phyloP scores from a whole-genome alignment of 163 green algal genomes.

The Scenedesmus sp. region DNA sequence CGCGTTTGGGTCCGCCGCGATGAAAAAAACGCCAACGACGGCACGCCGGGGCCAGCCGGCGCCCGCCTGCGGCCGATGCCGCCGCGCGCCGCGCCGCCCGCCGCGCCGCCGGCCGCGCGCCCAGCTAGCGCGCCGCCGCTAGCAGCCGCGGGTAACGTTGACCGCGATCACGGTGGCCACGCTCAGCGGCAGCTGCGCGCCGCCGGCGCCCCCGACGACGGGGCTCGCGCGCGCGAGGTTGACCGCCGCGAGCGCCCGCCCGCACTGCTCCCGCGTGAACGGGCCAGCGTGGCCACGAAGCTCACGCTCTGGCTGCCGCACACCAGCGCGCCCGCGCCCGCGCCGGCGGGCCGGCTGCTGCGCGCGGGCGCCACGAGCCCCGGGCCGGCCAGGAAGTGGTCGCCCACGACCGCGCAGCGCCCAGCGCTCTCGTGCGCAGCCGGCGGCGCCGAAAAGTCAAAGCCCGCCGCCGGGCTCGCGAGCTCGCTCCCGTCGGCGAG shows the following conservation, averaged over 20 bases:
- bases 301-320: constrained; percentile 35
- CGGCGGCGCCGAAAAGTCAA: constrained; percentile 11
- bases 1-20: too few species aligned
- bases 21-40: too few species aligned
- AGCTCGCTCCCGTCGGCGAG: constrained; percentile 1
- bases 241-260: constrained; percentile 15
- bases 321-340: background rate
- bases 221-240: background rate
- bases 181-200: too few species aligned
- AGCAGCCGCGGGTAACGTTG: too few species aligned
- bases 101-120: too few species aligned
- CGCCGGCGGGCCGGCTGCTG: constrained; percentile 24
- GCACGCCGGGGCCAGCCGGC: too few species aligned
- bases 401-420: constrained; percentile 9
- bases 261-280: constrained; percentile 5
- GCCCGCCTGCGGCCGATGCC: too few species aligned
- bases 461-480: constrained; percentile 4
- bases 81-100: too few species aligned
- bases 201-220: background rate
- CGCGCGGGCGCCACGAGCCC: constrained; percentile 10
- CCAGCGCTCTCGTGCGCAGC: background rate
- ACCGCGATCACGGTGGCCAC: too few species aligned
- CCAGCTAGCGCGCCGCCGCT: too few species aligned
- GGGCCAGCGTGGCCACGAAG: constrained; percentile 24
- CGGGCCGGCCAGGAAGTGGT: constrained; percentile 17